Conservation (phyloP, 23 red algal genomes). For the Agarophyton chilense region DNA sequence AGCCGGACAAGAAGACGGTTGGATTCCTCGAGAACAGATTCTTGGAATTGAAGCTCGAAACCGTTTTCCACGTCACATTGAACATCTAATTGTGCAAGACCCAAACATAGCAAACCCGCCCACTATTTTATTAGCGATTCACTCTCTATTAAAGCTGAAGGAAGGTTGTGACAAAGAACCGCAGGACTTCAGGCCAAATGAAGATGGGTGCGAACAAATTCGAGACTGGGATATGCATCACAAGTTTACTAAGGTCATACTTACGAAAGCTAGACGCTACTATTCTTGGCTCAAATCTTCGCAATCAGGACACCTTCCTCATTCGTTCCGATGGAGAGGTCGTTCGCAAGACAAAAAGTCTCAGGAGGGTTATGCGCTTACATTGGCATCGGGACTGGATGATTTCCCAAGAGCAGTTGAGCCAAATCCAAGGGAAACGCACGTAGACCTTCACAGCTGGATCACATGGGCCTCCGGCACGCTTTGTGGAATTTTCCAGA, state of each 20-base stretch:
- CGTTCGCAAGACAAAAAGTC: slow-evolving; percentile 46
- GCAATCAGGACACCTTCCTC: slow-evolving; percentile 32
- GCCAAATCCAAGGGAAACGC: slow-evolving; percentile 58
- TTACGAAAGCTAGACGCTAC: background rate
- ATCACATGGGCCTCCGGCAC: slow-evolving; percentile 73
- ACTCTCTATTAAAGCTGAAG: slow-evolving; percentile 19
- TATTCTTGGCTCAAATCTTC: slow-evolving; percentile 68
- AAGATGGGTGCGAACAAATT: background rate
- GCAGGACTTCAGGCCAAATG: too few species aligned
- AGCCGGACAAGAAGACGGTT: slow-evolving; percentile 63
- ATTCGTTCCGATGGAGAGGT: slow-evolving; percentile 79
- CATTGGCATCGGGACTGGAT: slow-evolving; percentile 95
- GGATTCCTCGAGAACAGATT: slow-evolving; percentile 98
- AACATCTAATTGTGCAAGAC: slow-evolving; percentile 83
- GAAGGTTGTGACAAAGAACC: background rate
- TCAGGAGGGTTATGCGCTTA: slow-evolving; percentile 76
- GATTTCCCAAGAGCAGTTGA: slow-evolving; percentile 84
- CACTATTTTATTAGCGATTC: slow-evolving; percentile 86
- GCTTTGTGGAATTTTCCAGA: slow-evolving; percentile 34
- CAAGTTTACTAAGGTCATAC: background rate
- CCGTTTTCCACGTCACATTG: slow-evolving; percentile 84
- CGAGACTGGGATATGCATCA: background rate
- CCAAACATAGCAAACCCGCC: slow-evolving; percentile 93
- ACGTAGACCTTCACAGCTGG: slow-evolving; percentile 93
- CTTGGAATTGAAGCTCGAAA: slow-evolving; percentile 87